Evolutionary conservation across 176 grass and related monocot species (phyloP), one percentile per base, ranked within the genome.

Genomic region (Lolium perenne): DNA sequence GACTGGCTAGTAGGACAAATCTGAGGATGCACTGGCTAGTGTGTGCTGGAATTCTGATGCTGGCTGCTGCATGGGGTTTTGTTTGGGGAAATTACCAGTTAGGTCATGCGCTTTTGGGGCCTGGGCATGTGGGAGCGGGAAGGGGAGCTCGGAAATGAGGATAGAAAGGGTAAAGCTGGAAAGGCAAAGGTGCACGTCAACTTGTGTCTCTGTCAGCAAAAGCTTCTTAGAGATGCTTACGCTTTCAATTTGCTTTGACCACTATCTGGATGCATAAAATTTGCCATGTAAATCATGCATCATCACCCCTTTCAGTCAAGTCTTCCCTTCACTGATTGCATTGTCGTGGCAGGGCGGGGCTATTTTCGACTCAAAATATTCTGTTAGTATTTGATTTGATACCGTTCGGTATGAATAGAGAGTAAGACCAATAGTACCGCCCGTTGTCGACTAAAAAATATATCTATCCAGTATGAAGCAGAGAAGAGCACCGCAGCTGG

Each of bases 1-100:
- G 46, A 8, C 69, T 85, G 63, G 66, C 81, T 88, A 95, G 83
- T 81, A 91, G 84, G 94, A 93, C 91, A 96, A 93, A 93, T 87
- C 82, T 90, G 78, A 83, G 90, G 76, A 58, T 38, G 22, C 21
- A 62, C 59, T 25, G 29, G 29, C 29, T 29, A 29, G 54, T 7
- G 7, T 29, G 79, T 81, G 58, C 23, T 73, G 43, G 83, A 83
- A 83, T 90, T 96, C 69, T 83, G 82, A 81, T 43, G 68, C 38
- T 79, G 87, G 56, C 20, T 69, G 26, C 43, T 51, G 57, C 50
- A 63, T 53, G 50, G 69, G 58, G 16, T 71, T 71, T 26, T 10
- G 14, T n/a, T 45, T 4, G 7, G 23, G 45, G 48, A 90, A 83
- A 38, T 82, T 87, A 85, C 72, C 10, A 32, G 25, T 40, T 60